These are phyloP conservation scores for Linum lewisii DNA, from an alignment of 345 rosid species.

Conservation along the genomic window DNA sequence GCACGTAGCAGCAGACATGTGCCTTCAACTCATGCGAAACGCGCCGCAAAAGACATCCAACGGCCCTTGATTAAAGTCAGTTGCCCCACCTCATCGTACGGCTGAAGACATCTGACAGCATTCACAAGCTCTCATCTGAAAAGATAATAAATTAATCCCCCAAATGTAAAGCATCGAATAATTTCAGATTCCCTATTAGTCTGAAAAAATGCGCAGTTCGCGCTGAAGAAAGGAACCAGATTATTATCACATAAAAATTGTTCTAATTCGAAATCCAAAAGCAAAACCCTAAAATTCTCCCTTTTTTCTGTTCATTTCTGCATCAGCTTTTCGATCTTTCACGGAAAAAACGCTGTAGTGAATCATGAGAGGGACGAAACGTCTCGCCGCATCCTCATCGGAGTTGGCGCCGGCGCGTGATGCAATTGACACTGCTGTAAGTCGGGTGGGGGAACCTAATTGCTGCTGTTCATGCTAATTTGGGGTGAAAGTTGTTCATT, in stretches of 20 bases:
- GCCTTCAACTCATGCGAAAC: background rate
- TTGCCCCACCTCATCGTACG: slow-evolving; percentile 40
- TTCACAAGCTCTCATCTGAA: slow-evolving; percentile 1
- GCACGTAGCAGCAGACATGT: slow-evolving; percentile 19
- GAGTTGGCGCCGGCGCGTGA: slow-evolving; percentile 31
- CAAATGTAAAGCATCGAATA: background rate
- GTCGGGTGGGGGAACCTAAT: slow-evolving; percentile 19
- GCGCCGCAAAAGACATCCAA: slow-evolving; percentile 14
- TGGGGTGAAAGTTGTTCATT: background rate
- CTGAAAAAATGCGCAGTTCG: too few relatives aligned
- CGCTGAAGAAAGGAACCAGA: too few relatives aligned
- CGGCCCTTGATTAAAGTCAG: slow-evolving; percentile 26
- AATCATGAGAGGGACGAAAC: slow-evolving; percentile 63
- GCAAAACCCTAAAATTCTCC: background rate
- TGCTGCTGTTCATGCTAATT: background rate
- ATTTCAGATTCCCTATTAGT: background rate
- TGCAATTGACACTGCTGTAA: slow-evolving; percentile 48
- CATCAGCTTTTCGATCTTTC: slow-evolving; percentile 2
- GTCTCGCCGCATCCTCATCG: slow-evolving; percentile 34
- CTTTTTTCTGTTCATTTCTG: background rate
- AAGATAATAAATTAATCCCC: slow-evolving; percentile 3
- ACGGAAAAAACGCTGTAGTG: background rate
- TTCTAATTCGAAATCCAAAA: background rate
- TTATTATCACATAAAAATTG: too few relatives aligned
- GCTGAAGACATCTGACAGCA: background rate